Evolutionary conservation across 805 yeast genomes (phyloP).

Genomic region (Spencermartinsiella europaea): DNA sequence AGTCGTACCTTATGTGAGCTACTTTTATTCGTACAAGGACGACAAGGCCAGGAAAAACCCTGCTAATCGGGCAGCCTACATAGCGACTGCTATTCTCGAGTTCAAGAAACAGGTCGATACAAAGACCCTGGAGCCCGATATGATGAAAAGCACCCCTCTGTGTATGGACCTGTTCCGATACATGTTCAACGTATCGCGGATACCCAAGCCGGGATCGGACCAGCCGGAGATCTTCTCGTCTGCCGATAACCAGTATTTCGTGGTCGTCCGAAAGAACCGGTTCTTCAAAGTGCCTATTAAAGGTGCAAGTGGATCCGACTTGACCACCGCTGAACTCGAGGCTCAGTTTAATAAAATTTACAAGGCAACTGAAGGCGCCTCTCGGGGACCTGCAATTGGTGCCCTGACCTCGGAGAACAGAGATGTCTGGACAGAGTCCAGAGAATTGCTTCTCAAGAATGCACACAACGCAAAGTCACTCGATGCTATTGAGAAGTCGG

Average conservation of each 20-base stretch:
- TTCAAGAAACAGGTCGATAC: conserved; percentile 63
- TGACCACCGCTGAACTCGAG: conserved; percentile 38
- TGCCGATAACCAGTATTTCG: conserved; percentile 53
- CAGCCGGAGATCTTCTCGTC: conserved; percentile 46
- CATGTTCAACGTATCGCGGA: conserved; percentile 86
- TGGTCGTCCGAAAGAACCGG: conserved; percentile 69
- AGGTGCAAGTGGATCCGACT: conserved; percentile 31
- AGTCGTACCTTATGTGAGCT: conserved; percentile 89
- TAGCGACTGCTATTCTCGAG: conserved; percentile 60
- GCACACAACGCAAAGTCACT: conserved; percentile 60
- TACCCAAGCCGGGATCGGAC: conserved; percentile 47
- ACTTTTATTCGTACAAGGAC: conserved; percentile 81
- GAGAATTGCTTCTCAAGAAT: conserved; percentile 49
- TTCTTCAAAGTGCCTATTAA: conserved; percentile 62
- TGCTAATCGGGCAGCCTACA: conserved; percentile 63
- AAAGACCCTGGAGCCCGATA: conserved; percentile 76
- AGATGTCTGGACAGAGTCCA: conserved; percentile 67
- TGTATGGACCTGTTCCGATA: conserved; percentile 91
- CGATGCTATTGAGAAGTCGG: conserved; percentile 64
- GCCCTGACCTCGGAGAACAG: conserved; percentile 78
- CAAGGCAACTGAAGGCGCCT: conserved; percentile 36
- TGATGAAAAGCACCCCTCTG: conserved; percentile 69
- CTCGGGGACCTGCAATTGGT: conserved; percentile 59
- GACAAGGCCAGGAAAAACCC: conserved; percentile 35
- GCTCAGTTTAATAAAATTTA: conserved; percentile 56